Evolutionary conservation across 2,329 filamentous ascomycete genomes (phyloP).

Genomic region (Zymoseptoria pseudotritici): DNA sequence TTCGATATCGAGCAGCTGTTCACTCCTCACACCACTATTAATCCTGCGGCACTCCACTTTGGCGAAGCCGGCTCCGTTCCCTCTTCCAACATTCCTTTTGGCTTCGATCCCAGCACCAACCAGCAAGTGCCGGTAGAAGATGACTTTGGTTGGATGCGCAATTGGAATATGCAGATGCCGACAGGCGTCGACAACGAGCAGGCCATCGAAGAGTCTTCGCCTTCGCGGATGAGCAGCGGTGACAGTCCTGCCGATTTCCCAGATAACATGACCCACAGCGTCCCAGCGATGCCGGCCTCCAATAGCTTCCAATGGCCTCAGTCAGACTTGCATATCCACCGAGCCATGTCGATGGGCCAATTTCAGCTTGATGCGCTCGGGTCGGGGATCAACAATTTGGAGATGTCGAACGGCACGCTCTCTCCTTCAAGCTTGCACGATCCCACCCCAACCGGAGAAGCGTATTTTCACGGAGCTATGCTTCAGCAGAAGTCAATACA

Average conservation of each 20-base stretch:
- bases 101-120: slow-evolving; percentile 25
- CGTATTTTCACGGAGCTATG: slow-evolving; percentile 67
- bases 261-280: slow-evolving; percentile 81
- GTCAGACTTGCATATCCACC: slow-evolving; percentile 58
- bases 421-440: slow-evolving; percentile 69
- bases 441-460: slow-evolving; percentile 61
- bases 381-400: slow-evolving; percentile 66
- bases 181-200: slow-evolving; percentile 58
- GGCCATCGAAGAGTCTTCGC: slow-evolving; percentile 85
- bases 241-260: slow-evolving; percentile 87
- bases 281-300: slow-evolving; percentile 19
- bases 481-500: slow-evolving; percentile 39
- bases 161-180: slow-evolving; percentile 68
- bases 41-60: slow-evolving; percentile 69
- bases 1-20: slow-evolving; percentile 68
- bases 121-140: slow-evolving; percentile 60
- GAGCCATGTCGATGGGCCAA: slow-evolving; percentile 51
- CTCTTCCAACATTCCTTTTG: slow-evolving; percentile 36
- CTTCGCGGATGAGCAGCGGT: slow-evolving; percentile 92
- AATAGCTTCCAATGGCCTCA: slow-evolving; percentile 52
- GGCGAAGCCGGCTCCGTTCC: slow-evolving; percentile 48
- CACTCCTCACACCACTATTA: slow-evolving; percentile 55
- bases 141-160: slow-evolving; percentile 79
- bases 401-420: slow-evolving; percentile 62
- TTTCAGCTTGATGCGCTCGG: slow-evolving; percentile 70